These are phyloP conservation scores for Umbelopsis sp. DNA, from an alignment of 192 early-diverging fungal species.

Conservation along the genomic window DNA sequence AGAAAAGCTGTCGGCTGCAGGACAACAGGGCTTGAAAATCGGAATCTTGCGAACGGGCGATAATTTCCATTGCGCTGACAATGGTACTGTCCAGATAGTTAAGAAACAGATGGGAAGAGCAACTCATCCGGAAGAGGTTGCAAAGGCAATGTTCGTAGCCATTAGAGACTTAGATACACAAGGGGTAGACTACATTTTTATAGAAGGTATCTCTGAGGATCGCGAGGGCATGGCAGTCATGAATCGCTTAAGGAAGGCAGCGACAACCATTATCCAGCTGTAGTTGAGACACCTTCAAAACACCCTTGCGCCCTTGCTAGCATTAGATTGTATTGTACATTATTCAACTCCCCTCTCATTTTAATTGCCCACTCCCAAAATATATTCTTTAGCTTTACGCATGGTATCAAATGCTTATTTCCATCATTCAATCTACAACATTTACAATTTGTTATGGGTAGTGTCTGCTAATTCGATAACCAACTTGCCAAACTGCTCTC, in stretches of 20 bases:
- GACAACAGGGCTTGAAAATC: slow-evolving; percentile 18
- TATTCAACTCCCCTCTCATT: neutral
- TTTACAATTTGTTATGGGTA: neutral
- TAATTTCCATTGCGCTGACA: neutral
- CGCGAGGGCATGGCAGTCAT: slow-evolving; percentile 95
- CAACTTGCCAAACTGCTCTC: slow-evolving; percentile 43
- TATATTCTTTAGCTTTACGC: neutral
- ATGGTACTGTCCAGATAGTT: slow-evolving; percentile 9
- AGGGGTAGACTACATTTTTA: slow-evolving; percentile 75
- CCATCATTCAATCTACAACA: neutral
- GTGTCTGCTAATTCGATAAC: slow-evolving; percentile 34
- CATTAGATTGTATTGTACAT: slow-evolving; percentile 7
- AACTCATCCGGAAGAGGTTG: slow-evolving; percentile 64
- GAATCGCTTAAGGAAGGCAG: slow-evolving; percentile 94
- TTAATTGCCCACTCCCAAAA: neutral
- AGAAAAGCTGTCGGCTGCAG: slow-evolving; percentile 23
- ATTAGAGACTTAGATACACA: slow-evolving; percentile 77
- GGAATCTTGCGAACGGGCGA: slow-evolving; percentile 42
- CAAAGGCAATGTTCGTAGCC: slow-evolving; percentile 77
- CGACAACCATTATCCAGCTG: slow-evolving; percentile 57
- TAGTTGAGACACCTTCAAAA: neutral
- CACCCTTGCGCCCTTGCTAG: no score
- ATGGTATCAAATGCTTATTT: neutral
- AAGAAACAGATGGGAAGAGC: slow-evolving; percentile 41
- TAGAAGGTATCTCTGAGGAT: slow-evolving; percentile 88